A percentile compares a stretch with the other conserved stretches of the same genome.
These are phyloP conservation scores for Kitagawia praeruptora DNA, from an alignment of 129 eudicot species.

Conservation along the genomic window DNA sequence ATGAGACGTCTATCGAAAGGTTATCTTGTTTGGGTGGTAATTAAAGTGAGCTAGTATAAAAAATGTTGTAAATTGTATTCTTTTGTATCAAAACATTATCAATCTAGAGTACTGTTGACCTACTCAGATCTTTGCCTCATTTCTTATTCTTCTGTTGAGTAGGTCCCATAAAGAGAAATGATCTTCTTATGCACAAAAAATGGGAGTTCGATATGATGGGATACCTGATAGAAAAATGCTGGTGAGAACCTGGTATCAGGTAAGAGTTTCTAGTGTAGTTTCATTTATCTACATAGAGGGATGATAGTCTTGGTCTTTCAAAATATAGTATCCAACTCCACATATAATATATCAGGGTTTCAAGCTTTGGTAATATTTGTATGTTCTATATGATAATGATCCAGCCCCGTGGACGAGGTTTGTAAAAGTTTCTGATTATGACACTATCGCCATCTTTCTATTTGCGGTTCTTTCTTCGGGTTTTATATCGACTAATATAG, in stretches of 20 bases:
- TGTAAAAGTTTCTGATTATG: background rate
- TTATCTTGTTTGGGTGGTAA: too few relatives aligned
- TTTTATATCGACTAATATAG: background rate
- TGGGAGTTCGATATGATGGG: slow-evolving; percentile 75
- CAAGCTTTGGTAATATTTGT: slow-evolving; percentile 67
- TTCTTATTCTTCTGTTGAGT: too few relatives aligned
- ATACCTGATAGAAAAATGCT: slow-evolving; percentile 76
- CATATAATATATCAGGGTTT: slow-evolving; percentile 30
- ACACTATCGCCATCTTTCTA: background rate
- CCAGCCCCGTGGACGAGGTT: slow-evolving; percentile 98
- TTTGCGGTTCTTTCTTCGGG: background rate
- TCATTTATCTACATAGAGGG: background rate
- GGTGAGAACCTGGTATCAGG: slow-evolving; percentile 62
- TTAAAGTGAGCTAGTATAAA: too few relatives aligned
- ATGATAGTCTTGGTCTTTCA: background rate
- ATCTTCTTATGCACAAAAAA: slow-evolving; percentile 88
- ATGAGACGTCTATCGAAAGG: too few relatives aligned
- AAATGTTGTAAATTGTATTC: too few relatives aligned
- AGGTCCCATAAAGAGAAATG: slow-evolving; percentile 92
- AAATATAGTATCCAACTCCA: background rate
- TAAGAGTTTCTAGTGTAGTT: slow-evolving; percentile 15
- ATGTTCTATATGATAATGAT: slow-evolving; percentile 80
- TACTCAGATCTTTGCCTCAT: too few relatives aligned
- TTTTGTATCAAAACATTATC: too few relatives aligned
- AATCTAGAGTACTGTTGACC: too few relatives aligned